These are phyloP conservation scores for Leptomonas pyrrhocoris DNA, from an alignment of 208 protist genomes.

Conservation along the genomic window DNA sequence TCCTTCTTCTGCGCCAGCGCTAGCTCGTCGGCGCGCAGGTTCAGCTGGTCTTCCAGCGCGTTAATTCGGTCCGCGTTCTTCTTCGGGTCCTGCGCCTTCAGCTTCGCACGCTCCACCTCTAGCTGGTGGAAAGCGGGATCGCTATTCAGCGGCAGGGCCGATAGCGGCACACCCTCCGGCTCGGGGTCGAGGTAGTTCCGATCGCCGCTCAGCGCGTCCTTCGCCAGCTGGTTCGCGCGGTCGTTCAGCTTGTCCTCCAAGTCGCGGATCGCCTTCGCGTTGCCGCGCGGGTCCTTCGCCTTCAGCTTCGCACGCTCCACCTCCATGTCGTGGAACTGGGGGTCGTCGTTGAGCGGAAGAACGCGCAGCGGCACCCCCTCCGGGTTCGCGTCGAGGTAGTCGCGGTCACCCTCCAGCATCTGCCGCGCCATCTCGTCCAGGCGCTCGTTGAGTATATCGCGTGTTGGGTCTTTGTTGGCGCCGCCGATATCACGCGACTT, in stretches of 20 bases:
- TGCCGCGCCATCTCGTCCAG: constrained; percentile 66
- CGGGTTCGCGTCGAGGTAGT: constrained; percentile 63
- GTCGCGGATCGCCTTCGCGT: constrained; percentile 54
- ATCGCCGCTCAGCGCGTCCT: constrained; percentile 51
- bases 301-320: constrained; percentile 65
- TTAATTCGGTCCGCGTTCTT: constrained; percentile 56
- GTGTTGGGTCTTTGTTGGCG: constrained; percentile 20
- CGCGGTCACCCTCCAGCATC: constrained; percentile 54
- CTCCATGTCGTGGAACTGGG: constrained; percentile 74
- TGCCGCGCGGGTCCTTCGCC: constrained; percentile 51
- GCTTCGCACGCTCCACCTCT: constrained; percentile 77
- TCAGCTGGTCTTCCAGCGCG: constrained; percentile 66
- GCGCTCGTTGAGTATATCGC: constrained; percentile 54
- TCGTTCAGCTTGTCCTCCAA: constrained; percentile 66
- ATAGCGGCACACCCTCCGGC: constrained; percentile 70
- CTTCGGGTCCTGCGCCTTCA: constrained; percentile 66
- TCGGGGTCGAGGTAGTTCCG: constrained; percentile 69
- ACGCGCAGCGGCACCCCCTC: constrained; percentile 66
- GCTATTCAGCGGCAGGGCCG: constrained; percentile 65
- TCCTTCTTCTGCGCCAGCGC: constrained; percentile 58
- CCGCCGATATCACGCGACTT: constrained; percentile 37
- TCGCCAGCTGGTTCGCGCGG: constrained; percentile 70
- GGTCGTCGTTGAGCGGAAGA: constrained; percentile 70
- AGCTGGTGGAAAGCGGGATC: constrained; percentile 62
- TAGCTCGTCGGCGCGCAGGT: constrained; percentile 62